Conservation (phyloP, 1,284 basidiomycete species). For the Golubevia pallescens region DNA sequence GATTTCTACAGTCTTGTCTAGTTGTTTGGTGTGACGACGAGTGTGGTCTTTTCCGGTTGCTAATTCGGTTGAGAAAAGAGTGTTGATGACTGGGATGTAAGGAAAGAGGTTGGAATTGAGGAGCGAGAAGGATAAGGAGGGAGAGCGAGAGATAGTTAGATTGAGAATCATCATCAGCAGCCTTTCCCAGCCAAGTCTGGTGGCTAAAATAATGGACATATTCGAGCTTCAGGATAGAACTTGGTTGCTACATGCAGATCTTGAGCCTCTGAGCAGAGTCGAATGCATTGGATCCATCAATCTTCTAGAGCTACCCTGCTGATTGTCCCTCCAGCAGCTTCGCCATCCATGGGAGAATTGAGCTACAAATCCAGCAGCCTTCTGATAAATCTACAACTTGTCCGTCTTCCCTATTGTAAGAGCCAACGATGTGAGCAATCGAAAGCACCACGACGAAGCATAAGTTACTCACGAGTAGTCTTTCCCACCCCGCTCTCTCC, state of each 20-base stretch:
- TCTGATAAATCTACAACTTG: too few relatives aligned
- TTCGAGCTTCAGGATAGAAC: too few relatives aligned
- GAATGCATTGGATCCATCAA: too few relatives aligned
- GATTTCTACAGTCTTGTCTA: conserved; percentile 95
- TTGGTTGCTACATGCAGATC: background rate
- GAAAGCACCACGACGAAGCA: too few relatives aligned
- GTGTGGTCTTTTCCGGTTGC: conserved; percentile 89
- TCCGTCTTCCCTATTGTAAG: too few relatives aligned
- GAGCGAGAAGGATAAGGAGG: background rate
- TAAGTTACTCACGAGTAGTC: conserved; percentile 46
- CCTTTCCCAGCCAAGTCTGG: conserved; percentile 66
- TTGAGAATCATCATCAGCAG: conserved; percentile 69
- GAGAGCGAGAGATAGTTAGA: background rate
- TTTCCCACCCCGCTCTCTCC: conserved; percentile 71
- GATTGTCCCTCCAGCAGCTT: background rate
- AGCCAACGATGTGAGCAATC: too few relatives aligned
- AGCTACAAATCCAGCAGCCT: too few relatives aligned
- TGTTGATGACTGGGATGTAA: conserved; percentile 76
- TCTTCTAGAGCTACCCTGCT: background rate
- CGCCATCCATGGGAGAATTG: too few relatives aligned
- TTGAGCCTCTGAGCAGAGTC: too few relatives aligned
- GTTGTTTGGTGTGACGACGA: conserved; percentile 89
- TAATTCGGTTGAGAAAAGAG: conserved; percentile 96
- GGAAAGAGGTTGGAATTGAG: background rate
- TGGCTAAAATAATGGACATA: background rate